Percentiles rank a stretch among this genome's conserved stretches.
Evolutionary conservation across 768 basidiomycete genomes (phyloP).

Genomic region (Xanthoconium stramineum): DNA sequence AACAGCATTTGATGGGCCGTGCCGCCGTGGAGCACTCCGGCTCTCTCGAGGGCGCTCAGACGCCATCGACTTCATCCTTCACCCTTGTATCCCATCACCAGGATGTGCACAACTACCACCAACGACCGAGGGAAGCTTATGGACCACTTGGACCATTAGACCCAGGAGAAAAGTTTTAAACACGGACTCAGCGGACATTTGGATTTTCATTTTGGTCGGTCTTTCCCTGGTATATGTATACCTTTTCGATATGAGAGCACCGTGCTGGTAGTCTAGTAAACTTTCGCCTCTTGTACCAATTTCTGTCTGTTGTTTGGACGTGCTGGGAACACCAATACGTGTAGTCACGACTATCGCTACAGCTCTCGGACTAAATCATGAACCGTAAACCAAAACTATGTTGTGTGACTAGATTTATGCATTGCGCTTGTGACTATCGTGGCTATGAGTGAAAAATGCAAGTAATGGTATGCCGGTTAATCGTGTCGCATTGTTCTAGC

Average conservation of each 20-base stretch:
- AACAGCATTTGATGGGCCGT: conserved; percentile 42
- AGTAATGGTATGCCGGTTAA: not conserved
- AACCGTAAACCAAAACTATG: no score
- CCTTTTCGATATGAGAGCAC: not conserved
- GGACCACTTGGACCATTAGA: conserved; percentile 60
- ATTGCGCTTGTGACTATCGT: not conserved
- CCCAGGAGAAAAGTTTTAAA: conserved; percentile 52
- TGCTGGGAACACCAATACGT: not conserved
- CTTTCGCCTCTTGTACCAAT: conserved; percentile 13
- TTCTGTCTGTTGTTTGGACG: conserved; percentile 1
- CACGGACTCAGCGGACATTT: conserved; percentile 19
- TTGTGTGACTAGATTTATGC: no score
- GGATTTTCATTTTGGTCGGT: conserved; percentile 30
- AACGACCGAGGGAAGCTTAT: conserved; percentile 36
- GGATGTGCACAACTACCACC: conserved; percentile 37
- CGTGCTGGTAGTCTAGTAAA: conserved; percentile 4
- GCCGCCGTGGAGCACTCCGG: conserved; percentile 50
- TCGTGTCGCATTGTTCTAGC: conserved; percentile 17
- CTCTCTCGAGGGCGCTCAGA: conserved; percentile 30
- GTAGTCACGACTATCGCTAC: not conserved
- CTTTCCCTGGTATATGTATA: not conserved
- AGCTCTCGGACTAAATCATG: no score
- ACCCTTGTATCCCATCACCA: conserved; percentile 26
- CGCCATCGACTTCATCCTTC: conserved; percentile 33
- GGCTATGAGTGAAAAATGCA: not conserved